These are phyloP conservation scores for Canavalia gladiata DNA, from an alignment of 306 rosid species.

Conservation along the genomic window DNA sequence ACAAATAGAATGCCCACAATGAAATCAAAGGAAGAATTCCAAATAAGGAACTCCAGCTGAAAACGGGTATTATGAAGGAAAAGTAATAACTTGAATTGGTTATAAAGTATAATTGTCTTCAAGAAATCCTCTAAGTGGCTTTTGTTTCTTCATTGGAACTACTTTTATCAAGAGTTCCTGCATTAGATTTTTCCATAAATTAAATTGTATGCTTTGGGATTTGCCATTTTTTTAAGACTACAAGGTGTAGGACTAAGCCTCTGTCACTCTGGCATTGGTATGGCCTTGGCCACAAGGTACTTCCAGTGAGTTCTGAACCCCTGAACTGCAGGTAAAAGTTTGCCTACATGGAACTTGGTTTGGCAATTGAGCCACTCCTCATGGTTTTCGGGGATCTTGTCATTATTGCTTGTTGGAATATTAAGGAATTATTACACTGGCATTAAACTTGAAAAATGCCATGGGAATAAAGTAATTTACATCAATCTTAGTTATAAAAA, in stretches of 20 bases:
- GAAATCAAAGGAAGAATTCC: constrained; percentile 6
- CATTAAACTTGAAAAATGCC: constrained; percentile 31
- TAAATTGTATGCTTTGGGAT: constrained; percentile 18
- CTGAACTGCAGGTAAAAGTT: constrained; percentile 26
- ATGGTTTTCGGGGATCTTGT: neutral
- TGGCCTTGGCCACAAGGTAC: constrained; percentile 28
- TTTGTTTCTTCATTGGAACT: constrained; percentile 26
- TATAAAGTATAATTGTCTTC: constrained; percentile 20
- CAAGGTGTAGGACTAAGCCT: constrained; percentile 10
- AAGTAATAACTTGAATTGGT: constrained; percentile 33
- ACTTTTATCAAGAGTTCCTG: constrained; percentile 35
- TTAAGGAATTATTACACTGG: constrained; percentile 16
- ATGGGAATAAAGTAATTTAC: constrained; percentile 4
- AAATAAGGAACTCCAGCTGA: constrained; percentile 1
- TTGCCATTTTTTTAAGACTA: constrained; percentile 18
- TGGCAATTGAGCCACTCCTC: constrained; percentile 20
- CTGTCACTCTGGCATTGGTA: neutral
- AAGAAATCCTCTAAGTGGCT: constrained; percentile 1
- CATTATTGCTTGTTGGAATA: constrained; percentile 21
- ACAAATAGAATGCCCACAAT: constrained; percentile 8
- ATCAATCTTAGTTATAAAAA: constrained; percentile 13
- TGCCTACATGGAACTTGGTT: constrained; percentile 22
- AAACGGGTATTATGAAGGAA: constrained; percentile 4
- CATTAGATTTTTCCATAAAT: constrained; percentile 5
- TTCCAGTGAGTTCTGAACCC: constrained; percentile 37